phyloP scores from a whole-genome alignment of 345 rosid species.

The Murraya paniculata region DNA sequence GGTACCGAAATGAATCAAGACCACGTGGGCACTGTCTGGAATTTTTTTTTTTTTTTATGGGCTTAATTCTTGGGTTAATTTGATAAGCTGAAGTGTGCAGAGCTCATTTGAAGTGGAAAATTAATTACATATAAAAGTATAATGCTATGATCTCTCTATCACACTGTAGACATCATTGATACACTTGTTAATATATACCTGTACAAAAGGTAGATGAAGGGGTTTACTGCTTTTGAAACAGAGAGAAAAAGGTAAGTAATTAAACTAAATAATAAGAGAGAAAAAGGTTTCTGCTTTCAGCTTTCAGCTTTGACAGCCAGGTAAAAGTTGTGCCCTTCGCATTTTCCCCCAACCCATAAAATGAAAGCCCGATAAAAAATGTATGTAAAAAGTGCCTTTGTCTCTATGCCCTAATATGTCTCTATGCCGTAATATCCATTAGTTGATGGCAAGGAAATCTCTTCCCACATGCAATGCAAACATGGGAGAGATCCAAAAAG shows the following conservation, averaged over 20 bases:
- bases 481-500: not conserved
- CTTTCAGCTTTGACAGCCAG: conserved; percentile 3
- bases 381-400: not conserved
- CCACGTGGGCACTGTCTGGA: not conserved
- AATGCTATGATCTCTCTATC: too few species aligned
- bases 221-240: too few species aligned
- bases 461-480: conserved; percentile 6
- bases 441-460: not conserved
- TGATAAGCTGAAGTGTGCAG: too few species aligned
- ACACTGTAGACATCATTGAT: not conserved
- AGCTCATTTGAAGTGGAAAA: too few species aligned
- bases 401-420: not conserved
- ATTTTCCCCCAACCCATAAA: not conserved
- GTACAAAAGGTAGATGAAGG: not conserved
- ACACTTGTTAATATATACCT: not conserved
- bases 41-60: not conserved
- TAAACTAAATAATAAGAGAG: too few species aligned
- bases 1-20: not conserved
- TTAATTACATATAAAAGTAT: too few species aligned
- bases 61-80: not conserved
- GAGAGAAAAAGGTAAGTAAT: too few species aligned
- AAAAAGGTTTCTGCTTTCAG: not conserved
- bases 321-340: not conserved
- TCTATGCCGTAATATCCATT: not conserved
- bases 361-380: not conserved